A percentile compares a stretch with the other conserved stretches of the same genome.
Conservation (phyloP, 2,329 filamentous ascomycete genomes). For the Penicillium sp. region DNA sequence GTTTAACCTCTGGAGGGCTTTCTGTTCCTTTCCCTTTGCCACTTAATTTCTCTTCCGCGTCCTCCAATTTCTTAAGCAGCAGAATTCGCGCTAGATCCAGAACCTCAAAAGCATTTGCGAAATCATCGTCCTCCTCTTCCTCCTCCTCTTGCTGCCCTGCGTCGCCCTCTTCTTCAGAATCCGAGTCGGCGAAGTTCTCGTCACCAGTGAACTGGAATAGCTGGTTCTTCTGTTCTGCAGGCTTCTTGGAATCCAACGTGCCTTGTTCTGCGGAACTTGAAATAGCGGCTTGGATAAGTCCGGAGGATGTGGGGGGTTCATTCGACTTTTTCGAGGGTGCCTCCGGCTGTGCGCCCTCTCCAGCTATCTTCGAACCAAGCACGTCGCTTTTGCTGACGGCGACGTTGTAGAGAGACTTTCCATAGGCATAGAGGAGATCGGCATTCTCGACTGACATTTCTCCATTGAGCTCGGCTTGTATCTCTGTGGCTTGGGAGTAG, state of each 20-base stretch:
- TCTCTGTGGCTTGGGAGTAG: slow-evolving; percentile 81
- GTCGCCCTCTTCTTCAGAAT: slow-evolving; percentile 49
- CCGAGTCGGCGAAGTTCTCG: slow-evolving; percentile 84
- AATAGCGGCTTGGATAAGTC: slow-evolving; percentile 25
- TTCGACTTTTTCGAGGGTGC: slow-evolving; percentile 35
- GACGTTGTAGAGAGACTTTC: slow-evolving; percentile 87
- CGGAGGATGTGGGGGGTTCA: slow-evolving; percentile 18
- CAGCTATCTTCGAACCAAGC: slow-evolving; percentile 72
- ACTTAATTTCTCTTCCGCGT: slow-evolving; percentile 39
- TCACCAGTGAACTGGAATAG: slow-evolving; percentile 92
- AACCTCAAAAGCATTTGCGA: slow-evolving; percentile 61
- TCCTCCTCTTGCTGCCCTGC: slow-evolving; percentile 46
- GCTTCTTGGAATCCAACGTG: slow-evolving; percentile 16
- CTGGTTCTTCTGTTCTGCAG: slow-evolving; percentile 47
- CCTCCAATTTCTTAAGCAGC: slow-evolving; percentile 53
- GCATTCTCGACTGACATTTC: slow-evolving; percentile 88
- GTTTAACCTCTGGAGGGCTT: slow-evolving; percentile 42
- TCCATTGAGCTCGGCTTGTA: slow-evolving; percentile 87
- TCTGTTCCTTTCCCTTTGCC: slow-evolving; percentile 48
- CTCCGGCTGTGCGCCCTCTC: slow-evolving; percentile 45
- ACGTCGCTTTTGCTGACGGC: slow-evolving; percentile 94
- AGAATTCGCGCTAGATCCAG: slow-evolving; percentile 61
- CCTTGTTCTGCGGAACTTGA: slow-evolving; percentile 20
- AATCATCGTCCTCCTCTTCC: slow-evolving; percentile 62
- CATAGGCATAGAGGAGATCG: slow-evolving; percentile 91